Base-by-base conservation (phyloP, 1,284 basidiomycete species). In the Ganoderma leucocontextum region DNA sequence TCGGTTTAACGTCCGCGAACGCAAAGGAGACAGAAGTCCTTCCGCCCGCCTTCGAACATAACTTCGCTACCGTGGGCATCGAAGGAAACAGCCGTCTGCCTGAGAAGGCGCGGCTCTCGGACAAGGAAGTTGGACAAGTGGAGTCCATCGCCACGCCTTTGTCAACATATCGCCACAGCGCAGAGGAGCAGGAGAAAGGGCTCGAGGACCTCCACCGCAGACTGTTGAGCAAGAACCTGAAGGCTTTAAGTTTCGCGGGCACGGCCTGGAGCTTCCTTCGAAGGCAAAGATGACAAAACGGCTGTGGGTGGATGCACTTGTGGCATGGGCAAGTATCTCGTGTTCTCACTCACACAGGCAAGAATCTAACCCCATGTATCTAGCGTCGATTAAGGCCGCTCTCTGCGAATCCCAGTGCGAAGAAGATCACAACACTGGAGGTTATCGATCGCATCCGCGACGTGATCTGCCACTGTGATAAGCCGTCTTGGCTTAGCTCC, bases 401-500 rank as follows among this genome's bases (percentile, higher is more conserved):
- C 39, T 33, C 53, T 29, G 58, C 63, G 3, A 49, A 66, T 22
- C 39, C 41, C 17, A 63, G 73, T 53, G 62, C 66, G 52, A n/a
- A 57, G 58, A 61, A 61, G 39, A 29, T 61, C n/a, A 42, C 64
- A 12, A 61, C 44, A 33, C 58, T 22, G 12, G 59, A 62, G 12
- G 64, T 67, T 13, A 44, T 69, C 7, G 15, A 38, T 53, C 64
- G 59, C 33, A 68, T 72, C 63, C 57, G 52, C 64, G 47, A 67
- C 59, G 73, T 70, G 67, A 74, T 82, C 12, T 44, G 67, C 17
- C 61, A 77, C 2, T 80, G 75, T 1, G 58, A 59, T 4, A 74
- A 65, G 13, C 80, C 80, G 8, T 70, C 77, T 5, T 82, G 80
- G 80, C n/a, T 82, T 0, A 63, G 68, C 49, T 76, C 76, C 29